phyloP scores from a whole-genome alignment of 2,329 filamentous ascomycete species.

The Aspergillus felis region DNA sequence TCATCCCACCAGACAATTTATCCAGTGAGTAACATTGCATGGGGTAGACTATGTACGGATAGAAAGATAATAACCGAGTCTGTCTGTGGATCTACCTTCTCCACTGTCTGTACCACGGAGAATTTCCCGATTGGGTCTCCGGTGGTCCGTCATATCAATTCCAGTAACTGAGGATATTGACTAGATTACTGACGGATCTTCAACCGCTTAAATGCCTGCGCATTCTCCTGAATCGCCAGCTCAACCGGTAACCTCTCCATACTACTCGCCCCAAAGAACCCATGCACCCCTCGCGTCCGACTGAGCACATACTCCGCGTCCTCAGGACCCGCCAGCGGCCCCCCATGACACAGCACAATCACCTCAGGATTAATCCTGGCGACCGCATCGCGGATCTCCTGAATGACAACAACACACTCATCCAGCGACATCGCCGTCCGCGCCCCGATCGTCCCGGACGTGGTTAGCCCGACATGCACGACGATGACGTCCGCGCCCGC shows the following conservation, averaged over 20 bases:
- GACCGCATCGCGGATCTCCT: slow-evolving; percentile 62
- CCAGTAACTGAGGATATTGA: neutral
- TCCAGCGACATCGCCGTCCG: slow-evolving; percentile 59
- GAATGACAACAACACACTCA: slow-evolving; percentile 59
- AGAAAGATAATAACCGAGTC: neutral
- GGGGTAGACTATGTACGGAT: neutral
- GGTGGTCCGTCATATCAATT: neutral
- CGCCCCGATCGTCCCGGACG: slow-evolving; percentile 62
- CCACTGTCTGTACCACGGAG: slow-evolving; percentile 12
- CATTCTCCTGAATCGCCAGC: slow-evolving; percentile 58
- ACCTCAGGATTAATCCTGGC: slow-evolving; percentile 54
- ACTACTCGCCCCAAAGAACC: slow-evolving; percentile 66
- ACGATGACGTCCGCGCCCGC: slow-evolving; percentile 66
- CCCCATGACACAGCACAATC: slow-evolving; percentile 67
- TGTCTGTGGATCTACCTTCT: slow-evolving; percentile 9
- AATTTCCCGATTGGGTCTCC: slow-evolving; percentile 24
- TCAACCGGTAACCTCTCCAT: slow-evolving; percentile 69
- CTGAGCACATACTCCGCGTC: slow-evolving; percentile 62
- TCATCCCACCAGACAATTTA: neutral
- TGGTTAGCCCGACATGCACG: slow-evolving; percentile 66
- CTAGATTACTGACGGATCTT: slow-evolving; percentile 12
- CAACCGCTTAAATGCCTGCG: slow-evolving; percentile 51
- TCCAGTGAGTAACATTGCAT: neutral
- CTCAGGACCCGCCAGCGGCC: slow-evolving; percentile 61
- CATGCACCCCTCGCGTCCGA: slow-evolving; percentile 61